Conservation (phyloP, 129 eudicot species). For the Flaveria brownii region DNA sequence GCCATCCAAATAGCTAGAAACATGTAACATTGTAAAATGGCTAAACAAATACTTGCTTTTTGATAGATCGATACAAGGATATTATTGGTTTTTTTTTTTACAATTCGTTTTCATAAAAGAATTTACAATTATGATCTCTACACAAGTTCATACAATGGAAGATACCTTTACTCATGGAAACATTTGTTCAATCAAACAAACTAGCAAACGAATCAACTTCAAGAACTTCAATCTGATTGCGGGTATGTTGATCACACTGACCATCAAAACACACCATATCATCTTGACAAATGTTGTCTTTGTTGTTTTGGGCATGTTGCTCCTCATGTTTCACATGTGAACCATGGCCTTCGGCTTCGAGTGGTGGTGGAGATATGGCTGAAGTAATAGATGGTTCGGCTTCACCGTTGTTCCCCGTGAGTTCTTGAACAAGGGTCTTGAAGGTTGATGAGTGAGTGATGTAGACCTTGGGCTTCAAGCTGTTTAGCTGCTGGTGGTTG, state of each 20-base stretch:
- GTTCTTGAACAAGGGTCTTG: constrained; percentile 64
- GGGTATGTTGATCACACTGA: constrained; percentile 3
- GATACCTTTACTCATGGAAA: constrained; percentile 1
- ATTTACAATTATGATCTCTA: neutral
- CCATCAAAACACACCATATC: neutral
- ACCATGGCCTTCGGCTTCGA: constrained; percentile 7
- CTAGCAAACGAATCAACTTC: constrained; percentile 35
- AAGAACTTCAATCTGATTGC: constrained; percentile 18
- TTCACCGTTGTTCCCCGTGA: constrained; percentile 48
- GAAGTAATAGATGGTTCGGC: neutral
- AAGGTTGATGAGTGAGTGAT: constrained; percentile 60
- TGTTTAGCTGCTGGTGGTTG: constrained; percentile 32
- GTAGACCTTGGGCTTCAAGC: constrained; percentile 54
- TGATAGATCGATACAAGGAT: neutral
- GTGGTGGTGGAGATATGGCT: constrained; percentile 22
- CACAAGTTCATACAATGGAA: constrained; percentile 4
- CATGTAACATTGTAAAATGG: neutral
- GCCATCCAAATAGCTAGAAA: neutral
- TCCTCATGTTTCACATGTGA: constrained; percentile 12
- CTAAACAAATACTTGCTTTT: neutral
- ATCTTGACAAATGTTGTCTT: constrained; percentile 15
- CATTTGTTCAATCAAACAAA: constrained; percentile 19
- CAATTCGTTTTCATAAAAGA: neutral
- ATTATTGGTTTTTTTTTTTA: neutral
- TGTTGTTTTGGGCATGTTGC: constrained; percentile 8